Percentiles rank a stretch among this genome's conserved stretches.
phyloP scores from a whole-genome alignment of 768 basidiomycete species.

The Coprinopsis marcescibilis region DNA sequence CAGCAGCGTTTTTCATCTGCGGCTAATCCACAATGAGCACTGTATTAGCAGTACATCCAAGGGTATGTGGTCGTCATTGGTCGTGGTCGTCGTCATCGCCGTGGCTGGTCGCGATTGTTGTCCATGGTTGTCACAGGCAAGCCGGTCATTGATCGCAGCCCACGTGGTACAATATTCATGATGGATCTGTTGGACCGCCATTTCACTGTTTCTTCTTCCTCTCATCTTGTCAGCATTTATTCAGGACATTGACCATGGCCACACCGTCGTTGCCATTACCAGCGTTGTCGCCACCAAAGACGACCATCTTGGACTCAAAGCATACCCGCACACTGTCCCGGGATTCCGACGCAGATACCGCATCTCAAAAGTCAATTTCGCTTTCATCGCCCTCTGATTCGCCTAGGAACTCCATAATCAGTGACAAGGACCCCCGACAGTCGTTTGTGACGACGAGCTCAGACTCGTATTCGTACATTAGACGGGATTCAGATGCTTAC shows the following conservation, averaged over 20 bases:
- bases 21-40: too few relatives aligned
- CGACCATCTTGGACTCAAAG: constrained; percentile 22
- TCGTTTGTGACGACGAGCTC: constrained; percentile 20
- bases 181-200: too few relatives aligned
- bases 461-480: constrained; percentile 16
- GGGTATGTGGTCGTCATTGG: too few relatives aligned
- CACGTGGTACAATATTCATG: neutral
- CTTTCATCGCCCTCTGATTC: constrained; percentile 62
- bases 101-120: too few relatives aligned
- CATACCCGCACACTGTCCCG: constrained; percentile 26
- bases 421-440: constrained; percentile 19
- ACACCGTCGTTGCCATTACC: constrained; percentile 1
- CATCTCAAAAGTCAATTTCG: constrained; percentile 73
- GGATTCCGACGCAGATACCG: constrained; percentile 65
- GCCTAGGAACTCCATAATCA: constrained; percentile 31
- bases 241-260: neutral
- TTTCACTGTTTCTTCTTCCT: neutral
- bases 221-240: neutral
- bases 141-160: neutral
- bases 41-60: too few relatives aligned
- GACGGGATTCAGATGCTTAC: constrained; percentile 4
- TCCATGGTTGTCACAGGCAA: neutral
- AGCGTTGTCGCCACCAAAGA: constrained; percentile 18
- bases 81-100: too few relatives aligned
- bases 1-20: too few relatives aligned